Evolutionary conservation across 2,329 filamentous ascomycete genomes (phyloP), one percentile per base, ranked within the genome.

Genomic region (Arachnopeziza araneosa): DNA sequence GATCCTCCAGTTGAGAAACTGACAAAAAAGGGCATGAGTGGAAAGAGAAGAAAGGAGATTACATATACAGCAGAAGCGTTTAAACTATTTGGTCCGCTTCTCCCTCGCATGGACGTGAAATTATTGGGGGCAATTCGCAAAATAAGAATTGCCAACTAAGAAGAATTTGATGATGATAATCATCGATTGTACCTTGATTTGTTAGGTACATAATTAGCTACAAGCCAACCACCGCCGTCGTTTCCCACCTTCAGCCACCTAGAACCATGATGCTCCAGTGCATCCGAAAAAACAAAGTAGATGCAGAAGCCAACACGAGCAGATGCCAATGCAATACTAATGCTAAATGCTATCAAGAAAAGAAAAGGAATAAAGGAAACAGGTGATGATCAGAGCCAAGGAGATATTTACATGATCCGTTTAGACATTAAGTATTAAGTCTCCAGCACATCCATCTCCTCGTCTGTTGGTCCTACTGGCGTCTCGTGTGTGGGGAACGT

Each of bases 401-500:
- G 60, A 32, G 52, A 53, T 22, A 63, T 61, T 55, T 67, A 66
- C 66, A 68, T 57, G 57, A 55, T 60, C 26, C 44, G 49, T 50
- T 23, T 58, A 56, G 53, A 58, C 63, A 65, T 66, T 64, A 68
- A 57, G 50, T 48, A 61, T 61, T 59, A 68, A 54, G 62, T 71
- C 53, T 68, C 64, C 36, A 72, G 64, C 24, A 67, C 66, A 66
- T 73, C 71, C 60, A 64, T 65, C 57, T 73, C 71, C 59, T 68
- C 71, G 60, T 73, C 71, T 17, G 65, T 68, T 26, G 70, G 63
- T 12, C 61, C 62, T 36, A 68, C 52, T 17, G 69, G 66, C 2
- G 72, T 78, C 53, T 74, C 77, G 59, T 77, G 71, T 10, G 68
- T 66, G 53, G 71, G 69, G 36, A 75, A 71, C 23, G 74, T 64